Base-by-base conservation (phyloP, 2,329 filamentous ascomycete genomes). In the Aspergillus pseudoterreus region DNA sequence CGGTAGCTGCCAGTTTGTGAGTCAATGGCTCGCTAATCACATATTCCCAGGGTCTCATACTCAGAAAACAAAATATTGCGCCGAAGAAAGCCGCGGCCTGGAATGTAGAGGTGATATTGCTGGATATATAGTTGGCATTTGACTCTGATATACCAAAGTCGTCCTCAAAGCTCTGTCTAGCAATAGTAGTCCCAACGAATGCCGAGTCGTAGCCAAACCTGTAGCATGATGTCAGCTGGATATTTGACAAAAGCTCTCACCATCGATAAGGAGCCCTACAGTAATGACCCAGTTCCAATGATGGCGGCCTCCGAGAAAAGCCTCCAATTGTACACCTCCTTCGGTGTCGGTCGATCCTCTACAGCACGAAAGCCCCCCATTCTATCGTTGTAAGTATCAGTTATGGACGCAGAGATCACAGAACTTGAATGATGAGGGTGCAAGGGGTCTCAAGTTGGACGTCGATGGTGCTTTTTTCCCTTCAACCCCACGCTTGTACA, bases 161-260 rank as follows among this genome's bases (percentile, higher is more conserved):
- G 11, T 62, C 57, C 56, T 74, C 70, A 66, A 82, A 82, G 52
- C 71, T 74, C 15, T 69, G 56, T 22, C 75, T 76, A 2, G 76
- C 71, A 49, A 82, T 81, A 0, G 79, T 82, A 0, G 77, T 80
- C 3, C 79, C 79, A 19, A 82, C 74, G 63, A 82, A 81, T 12
- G 78, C 76, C 3, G 73, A 75, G 56, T 81, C 79, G 57, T 82
- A 80, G 12, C 78, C 78, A 53, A 80, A 80, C 4, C 75, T 76
- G 21, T 8, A 43, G 39, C 15, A 4, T 21, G 12, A 43, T 14
- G 19, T 19, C 15, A 39, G 36, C 36, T 11, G 3, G 10, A 39
- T 64, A 50, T 1, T 59, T 62, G 24, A 45, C 33, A 24, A 39
- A 17, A 30, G 41, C 24, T 24, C 3, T 38, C 15, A 38, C 17